A percentile compares a stretch with the other conserved stretches of the same genome.
phyloP scores from a whole-genome alignment of 2,329 filamentous ascomycete genomes.

The Teratosphaeria gauchensis region DNA sequence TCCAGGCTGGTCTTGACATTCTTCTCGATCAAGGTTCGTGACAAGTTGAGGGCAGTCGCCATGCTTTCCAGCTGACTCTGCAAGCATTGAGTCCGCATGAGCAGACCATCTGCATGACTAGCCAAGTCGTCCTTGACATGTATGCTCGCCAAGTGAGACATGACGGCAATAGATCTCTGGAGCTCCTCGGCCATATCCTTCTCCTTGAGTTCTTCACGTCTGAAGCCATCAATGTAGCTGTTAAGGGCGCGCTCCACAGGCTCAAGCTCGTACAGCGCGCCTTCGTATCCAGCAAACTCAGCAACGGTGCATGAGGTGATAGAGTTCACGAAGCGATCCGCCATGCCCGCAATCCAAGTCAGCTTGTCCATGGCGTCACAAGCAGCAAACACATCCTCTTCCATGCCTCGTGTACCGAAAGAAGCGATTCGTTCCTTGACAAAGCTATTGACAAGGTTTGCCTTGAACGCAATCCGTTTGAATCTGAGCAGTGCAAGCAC shows the following conservation, averaged over 20 bases:
- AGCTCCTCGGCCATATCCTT: conserved; percentile 72
- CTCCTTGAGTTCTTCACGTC: conserved; percentile 77
- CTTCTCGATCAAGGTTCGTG: conserved; percentile 57
- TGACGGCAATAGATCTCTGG: conserved; percentile 69
- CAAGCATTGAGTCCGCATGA: conserved; percentile 66
- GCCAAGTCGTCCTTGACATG: conserved; percentile 62
- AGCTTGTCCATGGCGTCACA: conserved; percentile 80
- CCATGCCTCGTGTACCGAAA: conserved; percentile 55
- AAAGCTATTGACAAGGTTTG: conserved; percentile 64
- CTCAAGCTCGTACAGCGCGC: conserved; percentile 76
- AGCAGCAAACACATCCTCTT: conserved; percentile 70
- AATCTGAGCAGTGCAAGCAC: conserved; percentile 83
- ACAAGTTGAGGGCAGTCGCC: conserved; percentile 55
- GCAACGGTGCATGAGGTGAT: conserved; percentile 70
- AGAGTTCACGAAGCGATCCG: conserved; percentile 70
- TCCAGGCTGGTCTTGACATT: conserved; percentile 44
- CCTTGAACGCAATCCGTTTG: conserved; percentile 81
- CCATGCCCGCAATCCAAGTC: conserved; percentile 73
- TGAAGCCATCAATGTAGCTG: conserved; percentile 73
- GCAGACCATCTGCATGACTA: conserved; percentile 66
- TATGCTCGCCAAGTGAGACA: conserved; percentile 76
- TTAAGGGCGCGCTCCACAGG: conserved; percentile 86
- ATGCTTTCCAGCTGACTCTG: conserved; percentile 75
- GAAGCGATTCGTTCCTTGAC: conserved; percentile 68
- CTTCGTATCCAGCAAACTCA: conserved; percentile 69